Conservation (phyloP, 768 basidiomycete genomes). For the Suillus variegatus region DNA sequence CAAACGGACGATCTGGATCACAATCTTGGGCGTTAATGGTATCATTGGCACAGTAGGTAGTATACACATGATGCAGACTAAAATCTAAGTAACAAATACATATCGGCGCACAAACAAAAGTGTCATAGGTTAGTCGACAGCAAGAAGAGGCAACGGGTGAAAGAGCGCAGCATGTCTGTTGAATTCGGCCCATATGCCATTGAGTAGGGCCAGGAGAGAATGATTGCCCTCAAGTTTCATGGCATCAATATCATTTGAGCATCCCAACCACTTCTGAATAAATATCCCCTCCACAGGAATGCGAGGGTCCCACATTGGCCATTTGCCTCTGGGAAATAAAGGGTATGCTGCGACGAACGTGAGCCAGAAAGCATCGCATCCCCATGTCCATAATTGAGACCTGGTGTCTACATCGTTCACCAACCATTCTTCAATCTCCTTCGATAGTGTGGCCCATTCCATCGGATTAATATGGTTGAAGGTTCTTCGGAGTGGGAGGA, state of each 20-base stretch:
- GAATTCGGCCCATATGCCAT: neutral
- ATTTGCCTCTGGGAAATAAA: constrained; percentile 9
- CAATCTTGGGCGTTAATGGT: neutral
- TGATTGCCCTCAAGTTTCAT: neutral
- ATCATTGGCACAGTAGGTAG: neutral
- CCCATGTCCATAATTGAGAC: neutral
- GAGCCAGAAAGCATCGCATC: constrained; percentile 14
- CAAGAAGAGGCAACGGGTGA: neutral
- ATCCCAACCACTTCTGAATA: constrained; percentile 6
- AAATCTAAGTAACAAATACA: neutral
- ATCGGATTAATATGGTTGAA: neutral
- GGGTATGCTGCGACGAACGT: constrained; percentile 12
- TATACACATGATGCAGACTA: neutral
- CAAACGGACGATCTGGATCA: neutral
- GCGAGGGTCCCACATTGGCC: constrained; percentile 10
- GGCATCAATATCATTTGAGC: neutral
- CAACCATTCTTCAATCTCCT: constrained; percentile 5
- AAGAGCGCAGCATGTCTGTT: neutral
- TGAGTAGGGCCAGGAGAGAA: neutral
- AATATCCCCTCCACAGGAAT: constrained; percentile 12
- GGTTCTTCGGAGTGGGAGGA: neutral
- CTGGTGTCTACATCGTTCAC: neutral
- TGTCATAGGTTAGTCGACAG: neutral
- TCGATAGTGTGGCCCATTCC: neutral
- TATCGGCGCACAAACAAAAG: neutral